These are phyloP conservation scores for Tetrastigma voinierianum DNA, from an alignment of 164 flowering plant species.

Conservation along the genomic window DNA sequence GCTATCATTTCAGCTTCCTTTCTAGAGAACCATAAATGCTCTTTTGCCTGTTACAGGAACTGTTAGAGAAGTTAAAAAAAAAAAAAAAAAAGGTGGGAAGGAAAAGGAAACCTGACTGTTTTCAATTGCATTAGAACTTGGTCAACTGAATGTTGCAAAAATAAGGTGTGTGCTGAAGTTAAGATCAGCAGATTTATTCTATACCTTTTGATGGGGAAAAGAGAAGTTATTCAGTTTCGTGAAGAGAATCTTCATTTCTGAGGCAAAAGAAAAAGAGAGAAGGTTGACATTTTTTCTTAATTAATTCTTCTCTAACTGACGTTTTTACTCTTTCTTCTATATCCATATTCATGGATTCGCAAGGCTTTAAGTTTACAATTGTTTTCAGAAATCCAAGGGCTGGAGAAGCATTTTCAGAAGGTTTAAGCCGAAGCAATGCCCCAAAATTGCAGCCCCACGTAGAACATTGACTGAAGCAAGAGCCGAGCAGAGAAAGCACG, in stretches of 20 bases:
- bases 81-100: too few species aligned
- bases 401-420: conserved; percentile 47
- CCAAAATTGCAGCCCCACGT: conserved; percentile 38
- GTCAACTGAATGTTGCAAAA: too few species aligned
- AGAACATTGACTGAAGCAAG: conserved; percentile 44
- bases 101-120: too few species aligned
- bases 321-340: not conserved
- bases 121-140: too few species aligned
- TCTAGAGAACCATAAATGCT: too few species aligned
- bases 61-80: too few species aligned
- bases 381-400: conserved; percentile 39
- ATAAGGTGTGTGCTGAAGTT: conserved; percentile 3
- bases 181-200: conserved; percentile 1
- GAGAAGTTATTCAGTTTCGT: conserved; percentile 51
- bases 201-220: conserved; percentile 40
- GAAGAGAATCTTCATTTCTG: conserved; percentile 50
- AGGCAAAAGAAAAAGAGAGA: conserved; percentile 34
- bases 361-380: conserved; percentile 1
- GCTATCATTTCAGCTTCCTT: too few species aligned
- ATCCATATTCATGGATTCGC: not conserved
- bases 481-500: conserved; percentile 71
- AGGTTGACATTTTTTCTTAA: conserved; percentile 36
- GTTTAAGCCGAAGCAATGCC: conserved; percentile 35
- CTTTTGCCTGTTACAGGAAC: too few species aligned
- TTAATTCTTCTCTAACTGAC: not conserved